Conservation (phyloP, 306 rosid species). For the Castanopsis chinensis region DNA sequence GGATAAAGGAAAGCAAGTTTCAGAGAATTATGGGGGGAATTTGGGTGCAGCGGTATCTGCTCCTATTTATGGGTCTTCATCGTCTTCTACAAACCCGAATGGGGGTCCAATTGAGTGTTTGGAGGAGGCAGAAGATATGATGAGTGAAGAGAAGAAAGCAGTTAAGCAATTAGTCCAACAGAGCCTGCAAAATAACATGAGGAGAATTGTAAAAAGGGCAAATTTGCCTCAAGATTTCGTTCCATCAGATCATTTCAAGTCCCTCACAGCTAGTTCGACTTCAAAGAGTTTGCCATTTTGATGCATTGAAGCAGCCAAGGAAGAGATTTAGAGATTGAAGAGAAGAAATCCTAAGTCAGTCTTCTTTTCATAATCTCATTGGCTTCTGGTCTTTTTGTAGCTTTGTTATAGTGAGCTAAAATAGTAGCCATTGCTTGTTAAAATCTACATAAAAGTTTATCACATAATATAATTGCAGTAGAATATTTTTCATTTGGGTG, state of each 20-base stretch:
- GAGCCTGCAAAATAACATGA: constrained; percentile 94
- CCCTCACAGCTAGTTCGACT: constrained; percentile 77
- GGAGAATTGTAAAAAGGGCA: constrained; percentile 87
- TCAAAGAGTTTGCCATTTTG: constrained; percentile 95
- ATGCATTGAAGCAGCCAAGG: constrained; percentile 19
- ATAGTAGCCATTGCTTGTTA: constrained; percentile 11
- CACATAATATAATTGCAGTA: constrained; percentile 18
- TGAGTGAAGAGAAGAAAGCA: constrained; percentile 93
- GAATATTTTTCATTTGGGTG: constrained; percentile 3
- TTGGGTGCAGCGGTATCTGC: constrained; percentile 66
- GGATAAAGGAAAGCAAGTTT: constrained; percentile 75
- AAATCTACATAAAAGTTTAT: constrained; percentile 25
- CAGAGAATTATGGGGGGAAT: constrained; percentile 50
- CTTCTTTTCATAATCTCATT: constrained; percentile 33
- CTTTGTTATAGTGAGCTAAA: constrained; percentile 25
- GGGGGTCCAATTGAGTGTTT: constrained; percentile 41
- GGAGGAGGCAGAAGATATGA: constrained; percentile 56
- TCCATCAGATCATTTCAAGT: constrained; percentile 66
- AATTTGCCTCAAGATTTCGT: constrained; percentile 85
- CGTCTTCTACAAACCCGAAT: constrained; percentile 45
- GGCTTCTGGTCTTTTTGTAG: constrained; percentile 29
- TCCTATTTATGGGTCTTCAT: constrained; percentile 65
- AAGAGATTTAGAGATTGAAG: constrained; percentile 32
- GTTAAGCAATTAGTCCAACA: constrained; percentile 89
- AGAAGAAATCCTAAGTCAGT: constrained; percentile 40